Conservation (phyloP, 2,329 filamentous ascomycete species). For the Westerdykella aurantiaca region DNA sequence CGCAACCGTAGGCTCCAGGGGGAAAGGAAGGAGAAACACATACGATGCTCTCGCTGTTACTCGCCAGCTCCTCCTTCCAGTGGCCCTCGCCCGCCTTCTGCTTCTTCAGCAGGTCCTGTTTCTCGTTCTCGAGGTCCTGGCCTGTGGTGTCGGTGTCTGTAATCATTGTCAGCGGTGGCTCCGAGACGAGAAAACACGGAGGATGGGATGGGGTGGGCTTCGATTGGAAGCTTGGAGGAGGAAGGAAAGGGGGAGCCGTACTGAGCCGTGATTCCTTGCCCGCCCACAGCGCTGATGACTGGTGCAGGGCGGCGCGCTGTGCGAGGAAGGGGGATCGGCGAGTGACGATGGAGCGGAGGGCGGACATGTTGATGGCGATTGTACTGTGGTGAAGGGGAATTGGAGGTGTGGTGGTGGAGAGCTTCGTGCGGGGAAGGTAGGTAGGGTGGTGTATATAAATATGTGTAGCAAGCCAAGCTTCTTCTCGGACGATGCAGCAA, state of each 20-base stretch:
- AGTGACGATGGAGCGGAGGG: conserved; percentile 27
- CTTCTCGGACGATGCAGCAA: too few relatives aligned
- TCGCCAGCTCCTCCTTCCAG: conserved; percentile 43
- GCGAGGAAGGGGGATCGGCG: conserved; percentile 26
- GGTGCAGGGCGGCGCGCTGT: conserved; percentile 36
- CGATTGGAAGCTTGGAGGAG: neutral
- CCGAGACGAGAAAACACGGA: neutral
- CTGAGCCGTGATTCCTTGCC: conserved; percentile 43
- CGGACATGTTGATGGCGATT: conserved; percentile 21
- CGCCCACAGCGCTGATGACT: conserved; percentile 33
- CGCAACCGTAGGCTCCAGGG: neutral
- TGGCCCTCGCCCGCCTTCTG: conserved; percentile 41
- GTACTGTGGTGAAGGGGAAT: neutral
- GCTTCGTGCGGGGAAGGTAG: neutral
- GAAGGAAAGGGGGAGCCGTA: conserved; percentile 23
- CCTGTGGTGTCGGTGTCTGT: conserved; percentile 21
- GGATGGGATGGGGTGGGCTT: too few relatives aligned
- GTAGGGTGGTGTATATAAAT: neutral
- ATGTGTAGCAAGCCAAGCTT: neutral
- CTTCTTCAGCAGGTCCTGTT: conserved; percentile 41
- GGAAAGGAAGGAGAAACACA: conserved; percentile 6
- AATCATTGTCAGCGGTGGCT: neutral
- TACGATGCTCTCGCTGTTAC: conserved; percentile 39
- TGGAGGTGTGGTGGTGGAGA: neutral
- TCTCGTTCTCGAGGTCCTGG: conserved; percentile 40